Percentiles rank a stretch among this genome's conserved stretches.
These are phyloP conservation scores for Artomyces pyxidatus DNA, from an alignment of 768 basidiomycete genomes.

Conservation along the genomic window DNA sequence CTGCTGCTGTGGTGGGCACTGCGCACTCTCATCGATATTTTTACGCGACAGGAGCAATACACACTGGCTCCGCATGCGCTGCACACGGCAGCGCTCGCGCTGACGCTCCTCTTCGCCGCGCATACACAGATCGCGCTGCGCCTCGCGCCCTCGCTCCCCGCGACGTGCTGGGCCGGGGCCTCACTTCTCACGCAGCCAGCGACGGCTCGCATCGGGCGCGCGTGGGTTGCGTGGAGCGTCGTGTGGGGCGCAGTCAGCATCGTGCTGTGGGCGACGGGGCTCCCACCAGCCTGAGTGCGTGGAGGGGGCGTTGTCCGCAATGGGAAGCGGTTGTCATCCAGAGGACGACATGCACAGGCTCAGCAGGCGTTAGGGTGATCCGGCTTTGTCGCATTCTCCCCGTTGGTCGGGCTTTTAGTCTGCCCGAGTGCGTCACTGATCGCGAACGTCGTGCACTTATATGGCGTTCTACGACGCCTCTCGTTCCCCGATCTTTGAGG, in stretches of 20 bases:
- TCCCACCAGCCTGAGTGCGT: conserved; percentile 93
- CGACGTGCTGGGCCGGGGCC: conserved; percentile 69
- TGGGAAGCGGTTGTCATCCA: too few relatives aligned
- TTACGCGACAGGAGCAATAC: neutral
- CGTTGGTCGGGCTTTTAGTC: too few relatives aligned
- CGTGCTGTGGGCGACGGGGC: conserved; percentile 75
- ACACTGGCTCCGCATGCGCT: conserved; percentile 2
- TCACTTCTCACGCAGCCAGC: conserved; percentile 36
- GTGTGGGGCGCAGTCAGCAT: conserved; percentile 67
- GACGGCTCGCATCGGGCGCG: conserved; percentile 38
- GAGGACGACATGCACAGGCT: too few relatives aligned
- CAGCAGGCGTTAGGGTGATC: too few relatives aligned
- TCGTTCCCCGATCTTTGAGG: too few relatives aligned
- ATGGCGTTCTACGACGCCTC: too few relatives aligned
- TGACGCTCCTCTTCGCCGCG: conserved; percentile 29
- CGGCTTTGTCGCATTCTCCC: too few relatives aligned
- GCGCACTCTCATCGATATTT: neutral
- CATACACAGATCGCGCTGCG: conserved; percentile 27
- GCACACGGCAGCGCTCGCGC: conserved; percentile 1
- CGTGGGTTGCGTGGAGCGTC: conserved; percentile 74
- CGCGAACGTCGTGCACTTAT: too few relatives aligned
- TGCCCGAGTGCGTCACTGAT: too few relatives aligned
- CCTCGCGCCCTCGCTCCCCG: conserved; percentile 82
- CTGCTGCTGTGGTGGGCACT: conserved; percentile 24
- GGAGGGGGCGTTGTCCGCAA: too few relatives aligned